Evolutionary conservation across 805 yeast species (phyloP).

Genomic region (Wickerhamomyces ciferrii): DNA sequence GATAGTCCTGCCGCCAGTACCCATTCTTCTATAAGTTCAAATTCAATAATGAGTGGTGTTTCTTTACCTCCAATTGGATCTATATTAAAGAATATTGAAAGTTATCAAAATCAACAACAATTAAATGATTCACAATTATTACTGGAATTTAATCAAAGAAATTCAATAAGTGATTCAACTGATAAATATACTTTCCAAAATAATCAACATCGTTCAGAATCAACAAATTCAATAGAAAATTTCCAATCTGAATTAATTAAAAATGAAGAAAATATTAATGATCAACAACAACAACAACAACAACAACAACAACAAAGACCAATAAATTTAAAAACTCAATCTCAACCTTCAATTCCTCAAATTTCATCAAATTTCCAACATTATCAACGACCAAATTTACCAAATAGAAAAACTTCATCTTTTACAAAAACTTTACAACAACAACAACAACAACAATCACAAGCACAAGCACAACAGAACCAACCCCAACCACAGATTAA

Average conservation of each 20-base stretch:
- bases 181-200: neutral
- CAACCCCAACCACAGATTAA: neutral
- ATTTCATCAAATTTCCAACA: neutral
- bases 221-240: neutral
- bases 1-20: conserved; percentile 1
- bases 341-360: conserved; percentile 4
- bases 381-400: neutral
- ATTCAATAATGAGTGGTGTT: neutral
- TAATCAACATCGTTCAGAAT: neutral
- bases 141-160: conserved; percentile 17
- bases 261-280: neutral
- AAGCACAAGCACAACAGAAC: neutral
- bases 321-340: neutral
- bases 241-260: neutral
- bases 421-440: neutral
- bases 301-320: conserved; percentile 2
- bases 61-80: conserved; percentile 20
- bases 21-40: conserved; percentile 1
- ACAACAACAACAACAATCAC: neutral
- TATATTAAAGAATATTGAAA: conserved; percentile 19
- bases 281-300: conserved; percentile 1
- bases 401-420: neutral
- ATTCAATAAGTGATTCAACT: neutral
- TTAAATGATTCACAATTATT: conserved; percentile 22
- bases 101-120: conserved; percentile 22